phyloP scores from a whole-genome alignment of 2,329 filamentous ascomycete species.

The Penicillium glabrum region DNA sequence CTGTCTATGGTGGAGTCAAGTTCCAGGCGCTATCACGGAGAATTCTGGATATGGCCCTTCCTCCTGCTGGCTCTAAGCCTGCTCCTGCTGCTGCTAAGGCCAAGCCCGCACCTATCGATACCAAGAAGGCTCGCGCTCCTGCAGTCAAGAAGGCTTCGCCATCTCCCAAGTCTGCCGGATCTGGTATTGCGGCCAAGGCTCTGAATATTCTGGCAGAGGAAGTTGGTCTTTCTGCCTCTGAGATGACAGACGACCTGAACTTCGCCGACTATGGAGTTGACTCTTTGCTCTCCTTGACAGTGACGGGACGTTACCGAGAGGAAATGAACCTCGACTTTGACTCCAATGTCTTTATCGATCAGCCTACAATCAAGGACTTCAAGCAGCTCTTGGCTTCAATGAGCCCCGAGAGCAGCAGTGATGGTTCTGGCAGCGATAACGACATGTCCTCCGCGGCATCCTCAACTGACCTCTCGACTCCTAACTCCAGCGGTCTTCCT shows the following conservation, averaged over 20 bases:
- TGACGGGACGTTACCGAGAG: slow-evolving; percentile 62
- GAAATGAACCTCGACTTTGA: slow-evolving; percentile 61
- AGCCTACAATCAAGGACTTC: slow-evolving; percentile 60
- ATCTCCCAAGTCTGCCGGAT: slow-evolving; percentile 29
- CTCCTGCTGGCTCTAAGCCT: slow-evolving; percentile 31
- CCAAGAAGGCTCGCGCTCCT: slow-evolving; percentile 28
- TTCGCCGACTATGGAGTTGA: slow-evolving; percentile 65
- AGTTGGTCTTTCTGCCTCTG: slow-evolving; percentile 58
- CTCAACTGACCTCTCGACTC: slow-evolving; percentile 34
- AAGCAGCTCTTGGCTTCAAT: slow-evolving; percentile 53
- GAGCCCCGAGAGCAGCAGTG: slow-evolving; percentile 31
- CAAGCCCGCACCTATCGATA: slow-evolving; percentile 24
- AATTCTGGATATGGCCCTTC: slow-evolving; percentile 43
- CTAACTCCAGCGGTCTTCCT: slow-evolving; percentile 33
- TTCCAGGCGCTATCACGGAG: slow-evolving; percentile 45
- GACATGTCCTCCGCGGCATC: slow-evolving; percentile 31
- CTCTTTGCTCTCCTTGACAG: slow-evolving; percentile 61
- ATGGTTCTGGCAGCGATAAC: slow-evolving; percentile 29
- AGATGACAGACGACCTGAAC: slow-evolving; percentile 60
- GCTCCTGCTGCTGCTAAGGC: slow-evolving; percentile 16
- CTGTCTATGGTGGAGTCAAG: slow-evolving; percentile 51
- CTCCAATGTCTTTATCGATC: slow-evolving; percentile 60
- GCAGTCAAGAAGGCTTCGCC: slow-evolving; percentile 23
- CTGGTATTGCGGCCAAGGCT: slow-evolving; percentile 34
- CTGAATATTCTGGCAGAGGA: slow-evolving; percentile 43